Conservation (phyloP, 78 protist species). For the Polysphondylium violaceum region DNA sequence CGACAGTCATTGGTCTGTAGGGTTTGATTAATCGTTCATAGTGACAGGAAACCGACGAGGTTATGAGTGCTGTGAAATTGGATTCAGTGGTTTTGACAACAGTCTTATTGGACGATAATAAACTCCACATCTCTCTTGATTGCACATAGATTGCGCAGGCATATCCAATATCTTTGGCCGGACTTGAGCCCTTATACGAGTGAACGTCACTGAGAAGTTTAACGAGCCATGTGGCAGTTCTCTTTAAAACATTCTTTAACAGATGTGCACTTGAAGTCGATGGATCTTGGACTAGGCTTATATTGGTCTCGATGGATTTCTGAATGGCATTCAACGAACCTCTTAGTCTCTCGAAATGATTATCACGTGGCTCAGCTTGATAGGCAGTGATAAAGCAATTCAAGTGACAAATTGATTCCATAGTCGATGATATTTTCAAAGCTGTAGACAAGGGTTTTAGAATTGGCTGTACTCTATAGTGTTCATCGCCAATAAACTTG, state of each 20-base stretch:
- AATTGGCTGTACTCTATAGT: background rate
- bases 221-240: slow-evolving; percentile 53
- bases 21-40: slow-evolving; percentile 28
- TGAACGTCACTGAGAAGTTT: slow-evolving; percentile 60
- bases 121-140: slow-evolving; percentile 74
- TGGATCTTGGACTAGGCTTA: slow-evolving; percentile 15
- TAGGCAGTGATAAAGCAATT: slow-evolving; percentile 50
- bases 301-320: background rate
- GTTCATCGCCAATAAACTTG: slow-evolving; percentile 37
- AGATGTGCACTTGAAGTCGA: background rate
- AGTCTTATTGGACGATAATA: background rate
- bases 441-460: slow-evolving; percentile 29
- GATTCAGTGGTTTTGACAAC: slow-evolving; percentile 13
- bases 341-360: slow-evolving; percentile 33
- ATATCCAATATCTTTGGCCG: slow-evolving; percentile 9
- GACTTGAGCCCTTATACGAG: background rate
- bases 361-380: slow-evolving; percentile 24
- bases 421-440: slow-evolving; percentile 38
- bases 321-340: slow-evolving; percentile 11
- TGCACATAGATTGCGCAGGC: slow-evolving; percentile 50
- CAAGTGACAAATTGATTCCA: slow-evolving; percentile 49
- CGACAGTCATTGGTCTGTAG: slow-evolving; percentile 35
- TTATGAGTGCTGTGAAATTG: slow-evolving; percentile 25
- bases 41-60: slow-evolving; percentile 56
- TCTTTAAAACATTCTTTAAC: slow-evolving; percentile 21